A percentile compares a stretch with the other conserved stretches of the same genome.
phyloP scores from a whole-genome alignment of 1,139 yeast genomes.

The Saccharomyces hybrid region DNA sequence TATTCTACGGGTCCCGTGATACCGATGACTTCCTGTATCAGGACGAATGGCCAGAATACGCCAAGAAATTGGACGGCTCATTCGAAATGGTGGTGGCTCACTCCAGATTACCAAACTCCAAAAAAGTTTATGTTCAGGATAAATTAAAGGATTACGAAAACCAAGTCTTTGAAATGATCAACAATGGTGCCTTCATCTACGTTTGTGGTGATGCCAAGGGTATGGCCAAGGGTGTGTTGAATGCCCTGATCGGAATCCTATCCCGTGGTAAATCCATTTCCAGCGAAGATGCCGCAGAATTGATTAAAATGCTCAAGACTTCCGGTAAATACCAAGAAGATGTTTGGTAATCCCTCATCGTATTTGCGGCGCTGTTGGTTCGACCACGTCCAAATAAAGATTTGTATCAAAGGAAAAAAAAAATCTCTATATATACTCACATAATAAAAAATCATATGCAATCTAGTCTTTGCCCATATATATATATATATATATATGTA shows the following conservation, averaged over 20 bases:
- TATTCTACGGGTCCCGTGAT: conserved; percentile 84
- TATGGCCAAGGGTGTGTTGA: conserved; percentile 96
- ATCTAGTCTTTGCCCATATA: background rate
- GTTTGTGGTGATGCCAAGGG: conserved; percentile 96
- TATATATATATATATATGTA: background rate
- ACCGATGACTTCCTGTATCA: conserved; percentile 73
- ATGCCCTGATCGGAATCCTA: conserved; percentile 57
- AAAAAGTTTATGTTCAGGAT: conserved; percentile 87
- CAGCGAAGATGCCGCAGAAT: conserved; percentile 64
- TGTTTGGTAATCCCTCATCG: conserved; percentile 58
- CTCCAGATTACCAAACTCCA: conserved; percentile 57
- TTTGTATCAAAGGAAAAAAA: background rate
- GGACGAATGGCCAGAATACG: conserved; percentile 77
- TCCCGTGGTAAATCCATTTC: conserved; percentile 45
- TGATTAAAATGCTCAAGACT: conserved; percentile 71
- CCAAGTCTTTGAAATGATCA: conserved; percentile 53
- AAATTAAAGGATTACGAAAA: conserved; percentile 50
- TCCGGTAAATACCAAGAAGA: conserved; percentile 94
- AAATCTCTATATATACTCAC: background rate
- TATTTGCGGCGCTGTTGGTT: background rate
- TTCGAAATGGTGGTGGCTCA: conserved; percentile 79
- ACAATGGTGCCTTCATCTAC: conserved; percentile 77
- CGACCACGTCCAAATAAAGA: background rate
- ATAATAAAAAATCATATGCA: background rate
- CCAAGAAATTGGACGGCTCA: conserved; percentile 53